Base-by-base conservation (phyloP, 371 early-diverging fungal genomes). In the Entomophthora muscae region DNA sequence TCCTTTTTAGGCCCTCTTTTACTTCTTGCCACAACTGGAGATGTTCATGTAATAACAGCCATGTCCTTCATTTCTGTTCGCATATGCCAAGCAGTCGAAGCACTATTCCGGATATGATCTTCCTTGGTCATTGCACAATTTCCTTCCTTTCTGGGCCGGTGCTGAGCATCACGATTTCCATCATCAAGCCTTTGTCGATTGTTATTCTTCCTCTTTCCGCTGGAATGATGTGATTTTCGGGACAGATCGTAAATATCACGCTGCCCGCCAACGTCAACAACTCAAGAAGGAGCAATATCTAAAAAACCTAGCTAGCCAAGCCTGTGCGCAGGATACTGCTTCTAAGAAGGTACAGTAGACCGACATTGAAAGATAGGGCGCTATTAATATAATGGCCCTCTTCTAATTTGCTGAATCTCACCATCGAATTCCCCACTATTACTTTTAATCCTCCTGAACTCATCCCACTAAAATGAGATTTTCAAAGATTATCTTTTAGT, bases 21-120 rank as follows among this genome's bases (percentile, higher is more conserved):
- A 57, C 88, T 82, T 79, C 74, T 78, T 61, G 59, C 63, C 42
- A 66, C 72, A 63, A 73, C 80, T 3, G 70, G 75, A 57, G 78
- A 83, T 55, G 72, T 91, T 61, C 91, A 91, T 67, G 69, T 91
- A 22, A 71, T 89, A 53, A 86, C 87, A 31, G 81, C 91, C 77
- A 70, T 88, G 52, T 67, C 77, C 28, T 93, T 93, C 93, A 80
- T 91, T 67, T 75, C 79, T 26, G 69, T 81, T 21, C 81, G 89
- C 66, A 78, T 90, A 52, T 80, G 84, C 70, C 86, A 86, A 72
- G 83, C 91, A 17, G 83, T 95, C 42, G 94, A 93, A 71, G 86
- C 90, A 53, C 95, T n/a, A 95, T 74, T 88, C 89, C 52, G 95
- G 95, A 0, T 93, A 93, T 67, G 93, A 93, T 68, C 93, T 93